These are phyloP conservation scores for Colletotrichum echinochloae DNA, from an alignment of 2,329 filamentous ascomycete species.

Conservation along the genomic window DNA sequence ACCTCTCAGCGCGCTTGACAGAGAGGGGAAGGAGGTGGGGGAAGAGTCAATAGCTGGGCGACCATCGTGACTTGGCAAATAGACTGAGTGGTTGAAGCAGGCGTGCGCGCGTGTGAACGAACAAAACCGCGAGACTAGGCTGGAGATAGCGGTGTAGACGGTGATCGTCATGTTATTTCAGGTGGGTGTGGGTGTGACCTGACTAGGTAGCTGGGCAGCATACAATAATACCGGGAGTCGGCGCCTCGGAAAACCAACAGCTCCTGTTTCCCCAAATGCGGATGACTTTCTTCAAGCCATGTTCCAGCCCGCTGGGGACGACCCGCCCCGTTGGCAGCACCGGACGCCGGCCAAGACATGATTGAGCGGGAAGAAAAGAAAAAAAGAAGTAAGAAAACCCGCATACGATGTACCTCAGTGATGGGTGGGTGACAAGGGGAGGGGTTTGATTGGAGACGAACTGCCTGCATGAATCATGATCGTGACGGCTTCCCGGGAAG, in stretches of 20 bases:
- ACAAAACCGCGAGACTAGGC: neutral
- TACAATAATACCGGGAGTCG: neutral
- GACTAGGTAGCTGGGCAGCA: neutral
- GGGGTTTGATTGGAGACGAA: neutral
- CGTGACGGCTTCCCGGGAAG: constrained; percentile 15
- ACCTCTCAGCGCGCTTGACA: neutral
- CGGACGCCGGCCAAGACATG: neutral
- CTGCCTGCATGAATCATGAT: constrained; percentile 26
- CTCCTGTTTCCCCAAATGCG: neutral
- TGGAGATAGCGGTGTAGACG: neutral
- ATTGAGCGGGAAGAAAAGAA: neutral
- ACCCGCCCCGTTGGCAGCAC: neutral
- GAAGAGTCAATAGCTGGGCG: neutral
- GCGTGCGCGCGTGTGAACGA: neutral
- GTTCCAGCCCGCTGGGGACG: constrained; percentile 6
- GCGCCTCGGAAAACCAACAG: constrained; percentile 18
- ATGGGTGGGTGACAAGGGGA: constrained; percentile 8
- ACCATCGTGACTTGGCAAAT: constrained; percentile 1
- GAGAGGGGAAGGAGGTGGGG: neutral
- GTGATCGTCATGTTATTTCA: neutral
- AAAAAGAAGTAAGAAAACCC: too few species aligned
- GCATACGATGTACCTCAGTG: too few species aligned
- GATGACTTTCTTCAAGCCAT: constrained; percentile 32
- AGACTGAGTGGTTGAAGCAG: neutral
- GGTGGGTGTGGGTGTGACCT: neutral